Evolutionary conservation across 139 green algal genomes (phyloP).

Genomic region (Spirogloea muscicola): DNA sequence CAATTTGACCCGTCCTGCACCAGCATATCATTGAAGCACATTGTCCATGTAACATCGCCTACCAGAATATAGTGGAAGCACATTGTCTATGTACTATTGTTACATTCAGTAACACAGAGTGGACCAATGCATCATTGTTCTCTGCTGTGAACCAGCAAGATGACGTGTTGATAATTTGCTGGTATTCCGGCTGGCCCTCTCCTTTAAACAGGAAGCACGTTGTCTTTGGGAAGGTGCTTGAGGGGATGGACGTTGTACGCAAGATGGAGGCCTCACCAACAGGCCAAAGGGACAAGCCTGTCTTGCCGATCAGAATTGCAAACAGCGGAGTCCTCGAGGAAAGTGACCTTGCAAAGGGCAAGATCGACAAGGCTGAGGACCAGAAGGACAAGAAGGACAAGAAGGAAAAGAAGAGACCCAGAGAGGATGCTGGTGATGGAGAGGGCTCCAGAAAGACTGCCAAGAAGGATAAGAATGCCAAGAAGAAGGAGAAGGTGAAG

Average conservation of each 20-base stretch:
- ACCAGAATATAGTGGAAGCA: no score
- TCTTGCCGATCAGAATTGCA: slow-evolving; percentile 23
- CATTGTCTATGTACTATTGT: no score
- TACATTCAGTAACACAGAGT: no score
- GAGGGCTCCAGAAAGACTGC: background rate
- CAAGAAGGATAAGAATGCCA: background rate
- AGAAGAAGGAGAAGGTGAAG: slow-evolving; percentile 5
- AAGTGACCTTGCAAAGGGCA: no score
- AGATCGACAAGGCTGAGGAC: background rate
- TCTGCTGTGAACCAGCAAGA: no score
- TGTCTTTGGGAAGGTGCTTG: slow-evolving; percentile 31
- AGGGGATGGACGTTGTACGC: slow-evolving; percentile 27
- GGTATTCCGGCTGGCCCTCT: no score
- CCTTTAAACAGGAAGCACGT: slow-evolving; percentile 52
- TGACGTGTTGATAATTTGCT: no score
- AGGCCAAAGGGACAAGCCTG: slow-evolving; percentile 8
- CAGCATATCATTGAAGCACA: no score
- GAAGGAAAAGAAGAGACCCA: background rate
- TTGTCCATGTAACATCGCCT: no score
- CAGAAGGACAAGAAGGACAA: background rate
- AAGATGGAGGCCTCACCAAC: slow-evolving; percentile 14
- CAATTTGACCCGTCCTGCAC: no score
- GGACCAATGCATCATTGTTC: no score
- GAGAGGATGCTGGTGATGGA: background rate
- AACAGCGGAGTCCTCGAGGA: background rate